These are phyloP conservation scores for Ophiostoma sp. DNA, from an alignment of 2,329 filamentous ascomycete genomes.

Conservation along the genomic window DNA sequence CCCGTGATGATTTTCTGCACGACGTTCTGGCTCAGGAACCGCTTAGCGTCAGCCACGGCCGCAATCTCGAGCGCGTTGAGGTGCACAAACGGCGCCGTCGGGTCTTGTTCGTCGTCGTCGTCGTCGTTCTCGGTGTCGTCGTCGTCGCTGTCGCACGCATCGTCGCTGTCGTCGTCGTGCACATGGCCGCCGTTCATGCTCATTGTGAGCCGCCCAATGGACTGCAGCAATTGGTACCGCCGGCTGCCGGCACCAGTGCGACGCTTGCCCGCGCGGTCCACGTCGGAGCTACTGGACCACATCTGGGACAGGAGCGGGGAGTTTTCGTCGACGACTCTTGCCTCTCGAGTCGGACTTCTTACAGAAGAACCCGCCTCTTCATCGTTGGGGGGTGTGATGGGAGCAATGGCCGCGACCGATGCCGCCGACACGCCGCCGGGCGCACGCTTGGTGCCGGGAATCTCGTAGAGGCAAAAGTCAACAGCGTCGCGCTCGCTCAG, in stretches of 20 bases:
- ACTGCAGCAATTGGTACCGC: constrained; percentile 47
- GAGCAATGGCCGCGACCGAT: neutral
- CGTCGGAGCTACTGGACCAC: constrained; percentile 17
- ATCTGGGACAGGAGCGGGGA: constrained; percentile 24
- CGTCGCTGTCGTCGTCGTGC: constrained; percentile 48
- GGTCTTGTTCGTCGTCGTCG: constrained; percentile 51
- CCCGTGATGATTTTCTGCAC: constrained; percentile 79
- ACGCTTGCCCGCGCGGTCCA: neutral
- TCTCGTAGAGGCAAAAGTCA: constrained; percentile 67
- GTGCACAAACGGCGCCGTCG: constrained; percentile 66
- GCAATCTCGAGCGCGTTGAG: constrained; percentile 86
- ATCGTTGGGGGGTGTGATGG: constrained; percentile 9
- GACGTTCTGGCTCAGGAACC: constrained; percentile 72
- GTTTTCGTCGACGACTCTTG: constrained; percentile 19
- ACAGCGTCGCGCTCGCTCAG: constrained; percentile 68
- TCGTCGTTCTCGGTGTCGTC: constrained; percentile 38
- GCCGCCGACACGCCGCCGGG: constrained; percentile 24
- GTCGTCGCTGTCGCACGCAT: constrained; percentile 42
- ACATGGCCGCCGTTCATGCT: constrained; percentile 37
- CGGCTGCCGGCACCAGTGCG: constrained; percentile 39
- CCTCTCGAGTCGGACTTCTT: neutral
- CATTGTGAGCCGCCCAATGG: constrained; percentile 52
- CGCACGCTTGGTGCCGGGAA: constrained; percentile 43
- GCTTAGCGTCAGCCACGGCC: constrained; percentile 73
- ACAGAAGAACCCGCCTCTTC: constrained; percentile 16